Evolutionary conservation across 164 flowering plant genomes (phyloP).

Genomic region (Dillenia turbinata): DNA sequence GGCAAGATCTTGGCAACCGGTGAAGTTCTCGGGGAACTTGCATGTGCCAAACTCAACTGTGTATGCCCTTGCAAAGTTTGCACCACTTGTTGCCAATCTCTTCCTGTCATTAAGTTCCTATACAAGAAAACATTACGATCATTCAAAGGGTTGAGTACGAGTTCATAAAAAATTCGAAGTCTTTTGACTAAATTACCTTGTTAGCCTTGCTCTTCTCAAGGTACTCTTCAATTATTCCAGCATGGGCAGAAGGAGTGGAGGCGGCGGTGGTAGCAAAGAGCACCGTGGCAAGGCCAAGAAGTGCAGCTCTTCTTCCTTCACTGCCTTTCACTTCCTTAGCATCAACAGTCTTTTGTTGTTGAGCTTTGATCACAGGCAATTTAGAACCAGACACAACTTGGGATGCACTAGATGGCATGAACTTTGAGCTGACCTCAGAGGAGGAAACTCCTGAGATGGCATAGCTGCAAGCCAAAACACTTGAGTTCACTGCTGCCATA

Average conservation of each 20-base stretch:
- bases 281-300: conserved; percentile 60
- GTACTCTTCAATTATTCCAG: conserved; percentile 81
- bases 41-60: conserved; percentile 91
- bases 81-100: conserved; percentile 94
- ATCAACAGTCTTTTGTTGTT: conserved; percentile 22
- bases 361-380: conserved; percentile 62
- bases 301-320: conserved; percentile 73
- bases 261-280: conserved; percentile 54
- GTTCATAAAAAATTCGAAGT: too few relatives aligned
- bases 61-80: conserved; percentile 92
- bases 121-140: neutral
- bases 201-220: conserved; percentile 91
- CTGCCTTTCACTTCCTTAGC: conserved; percentile 20
- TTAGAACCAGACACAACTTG: conserved; percentile 23
- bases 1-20: conserved; percentile 99
- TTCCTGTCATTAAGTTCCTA: conserved; percentile 97
- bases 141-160: too few relatives aligned
- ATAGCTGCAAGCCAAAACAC: conserved; percentile 80
- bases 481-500: conserved; percentile 87
- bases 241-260: conserved; percentile 57
- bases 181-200: conserved; percentile 46
- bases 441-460: conserved; percentile 46
- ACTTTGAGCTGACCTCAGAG: conserved; percentile 48
- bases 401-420: conserved; percentile 27
- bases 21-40: conserved; percentile 99